These are phyloP conservation scores for Afroboletus lepidellus DNA, from an alignment of 1,284 basidiomycete genomes.

Conservation along the genomic window DNA sequence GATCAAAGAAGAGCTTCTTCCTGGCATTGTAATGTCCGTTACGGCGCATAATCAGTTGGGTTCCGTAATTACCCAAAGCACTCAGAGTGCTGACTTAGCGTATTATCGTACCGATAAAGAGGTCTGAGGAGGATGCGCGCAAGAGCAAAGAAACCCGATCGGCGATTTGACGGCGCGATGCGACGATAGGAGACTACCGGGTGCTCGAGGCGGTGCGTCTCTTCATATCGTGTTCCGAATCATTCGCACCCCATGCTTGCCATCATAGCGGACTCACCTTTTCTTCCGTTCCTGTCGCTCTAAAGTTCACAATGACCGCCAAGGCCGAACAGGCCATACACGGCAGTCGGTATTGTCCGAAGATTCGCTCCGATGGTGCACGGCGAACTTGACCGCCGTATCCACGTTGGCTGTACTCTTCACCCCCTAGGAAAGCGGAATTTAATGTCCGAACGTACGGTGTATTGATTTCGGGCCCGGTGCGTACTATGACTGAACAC, in stretches of 20 bases:
- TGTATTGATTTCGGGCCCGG: background rate
- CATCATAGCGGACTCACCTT: background rate
- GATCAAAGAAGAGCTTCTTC: background rate
- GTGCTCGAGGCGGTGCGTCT: background rate
- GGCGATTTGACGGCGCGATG: background rate
- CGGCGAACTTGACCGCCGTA: background rate
- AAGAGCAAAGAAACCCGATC: background rate
- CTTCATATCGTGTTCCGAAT: background rate
- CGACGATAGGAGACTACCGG: background rate
- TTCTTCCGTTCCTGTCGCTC: background rate
- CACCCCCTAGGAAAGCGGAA: background rate
- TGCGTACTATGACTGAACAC: background rate
- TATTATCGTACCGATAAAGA: background rate
- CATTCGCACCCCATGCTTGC: background rate
- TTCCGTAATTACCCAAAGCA: background rate
- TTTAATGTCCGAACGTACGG: background rate
- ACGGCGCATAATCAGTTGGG: background rate
- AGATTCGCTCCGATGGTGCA: background rate
- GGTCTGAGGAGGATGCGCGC: background rate
- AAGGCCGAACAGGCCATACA: background rate
- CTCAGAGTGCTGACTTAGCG: background rate
- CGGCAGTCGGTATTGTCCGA: background rate
- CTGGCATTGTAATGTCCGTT: background rate
- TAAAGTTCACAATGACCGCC: background rate
- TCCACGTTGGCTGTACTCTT: background rate